Evolutionary conservation across 495 filamentous ascomycete species (phyloP).

Genomic region (Clavariopsis aquatica): DNA sequence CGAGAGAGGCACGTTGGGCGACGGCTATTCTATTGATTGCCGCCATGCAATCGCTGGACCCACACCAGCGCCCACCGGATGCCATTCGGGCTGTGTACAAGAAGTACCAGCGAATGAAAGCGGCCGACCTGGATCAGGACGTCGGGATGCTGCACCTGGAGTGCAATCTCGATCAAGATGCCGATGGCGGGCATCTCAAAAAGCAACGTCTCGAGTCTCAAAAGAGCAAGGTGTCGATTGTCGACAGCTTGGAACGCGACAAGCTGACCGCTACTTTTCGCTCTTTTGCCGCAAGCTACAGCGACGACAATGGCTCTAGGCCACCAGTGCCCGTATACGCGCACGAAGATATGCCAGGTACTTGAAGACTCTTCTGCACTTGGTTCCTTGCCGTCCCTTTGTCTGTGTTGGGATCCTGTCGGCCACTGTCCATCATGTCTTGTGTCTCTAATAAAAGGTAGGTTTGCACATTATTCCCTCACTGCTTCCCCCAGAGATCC

Average conservation of each 20-base stretch:
- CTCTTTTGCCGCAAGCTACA: conserved; percentile 8
- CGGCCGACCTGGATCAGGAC: conserved; percentile 51
- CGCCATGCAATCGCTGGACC: conserved; percentile 53
- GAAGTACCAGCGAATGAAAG: conserved; percentile 54
- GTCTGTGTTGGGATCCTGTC: neutral
- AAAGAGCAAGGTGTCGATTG: conserved; percentile 4
- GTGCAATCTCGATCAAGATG: conserved; percentile 3
- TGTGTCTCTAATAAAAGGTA: conserved; percentile 45
- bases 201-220: neutral
- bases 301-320: neutral
- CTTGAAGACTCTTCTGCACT: too few relatives aligned
- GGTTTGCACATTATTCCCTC: conserved; percentile 74
- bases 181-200: neutral
- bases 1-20: neutral
- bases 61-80: conserved; percentile 70
- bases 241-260: conserved; percentile 18
- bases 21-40: neutral
- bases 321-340: conserved; percentile 31
- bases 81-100: conserved; percentile 66
- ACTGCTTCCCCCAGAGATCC: conserved; percentile 66
- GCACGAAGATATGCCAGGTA: conserved; percentile 46
- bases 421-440: too few relatives aligned
- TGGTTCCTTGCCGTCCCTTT: too few relatives aligned
- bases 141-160: conserved; percentile 51
- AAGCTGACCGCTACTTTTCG: conserved; percentile 16